Percentiles rank a stretch among this genome's conserved stretches.
phyloP scores from a whole-genome alignment of 1,139 yeast species.

The Lodderomyces metapsilosis region DNA sequence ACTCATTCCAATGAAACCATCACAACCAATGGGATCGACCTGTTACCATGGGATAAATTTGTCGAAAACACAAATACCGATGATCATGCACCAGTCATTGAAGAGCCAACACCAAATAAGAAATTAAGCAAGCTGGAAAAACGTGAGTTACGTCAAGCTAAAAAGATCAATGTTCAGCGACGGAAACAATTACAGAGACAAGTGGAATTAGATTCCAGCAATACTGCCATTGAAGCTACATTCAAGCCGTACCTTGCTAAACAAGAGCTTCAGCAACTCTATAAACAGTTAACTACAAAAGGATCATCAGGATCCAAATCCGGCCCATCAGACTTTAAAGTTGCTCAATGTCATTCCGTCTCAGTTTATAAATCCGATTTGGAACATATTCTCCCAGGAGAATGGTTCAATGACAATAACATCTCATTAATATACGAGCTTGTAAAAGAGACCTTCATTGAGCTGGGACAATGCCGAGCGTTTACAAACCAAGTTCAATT shows the following conservation, averaged over 20 bases:
- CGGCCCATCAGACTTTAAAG: conserved; percentile 21
- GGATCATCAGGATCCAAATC: not conserved
- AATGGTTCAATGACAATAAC: conserved; percentile 75
- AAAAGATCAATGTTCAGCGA: conserved; percentile 26
- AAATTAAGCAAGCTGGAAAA: conserved; percentile 29
- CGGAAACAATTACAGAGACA: conserved; percentile 20
- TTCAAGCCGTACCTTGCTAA: conserved; percentile 22
- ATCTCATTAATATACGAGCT: conserved; percentile 63
- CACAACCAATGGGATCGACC: conserved; percentile 31
- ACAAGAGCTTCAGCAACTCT: conserved; percentile 22
- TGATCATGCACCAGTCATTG: not conserved
- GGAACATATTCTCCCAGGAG: conserved; percentile 45
- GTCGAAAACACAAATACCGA: too few relatives aligned
- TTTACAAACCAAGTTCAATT: conserved; percentile 30
- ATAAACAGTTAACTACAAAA: conserved; percentile 11
- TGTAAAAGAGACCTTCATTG: conserved; percentile 26
- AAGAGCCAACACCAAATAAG: conserved; percentile 7
- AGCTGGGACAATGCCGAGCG: conserved; percentile 1
- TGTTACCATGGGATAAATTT: conserved; percentile 25
- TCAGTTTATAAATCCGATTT: conserved; percentile 41
- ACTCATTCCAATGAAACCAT: not conserved
- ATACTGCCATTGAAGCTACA: conserved; percentile 1
- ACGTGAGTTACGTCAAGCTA: conserved; percentile 29
- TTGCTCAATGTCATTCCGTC: conserved; percentile 41
- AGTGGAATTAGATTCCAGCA: conserved; percentile 12